Conservation (phyloP, 768 basidiomycete species). For the Auriscalpium vulgare region DNA sequence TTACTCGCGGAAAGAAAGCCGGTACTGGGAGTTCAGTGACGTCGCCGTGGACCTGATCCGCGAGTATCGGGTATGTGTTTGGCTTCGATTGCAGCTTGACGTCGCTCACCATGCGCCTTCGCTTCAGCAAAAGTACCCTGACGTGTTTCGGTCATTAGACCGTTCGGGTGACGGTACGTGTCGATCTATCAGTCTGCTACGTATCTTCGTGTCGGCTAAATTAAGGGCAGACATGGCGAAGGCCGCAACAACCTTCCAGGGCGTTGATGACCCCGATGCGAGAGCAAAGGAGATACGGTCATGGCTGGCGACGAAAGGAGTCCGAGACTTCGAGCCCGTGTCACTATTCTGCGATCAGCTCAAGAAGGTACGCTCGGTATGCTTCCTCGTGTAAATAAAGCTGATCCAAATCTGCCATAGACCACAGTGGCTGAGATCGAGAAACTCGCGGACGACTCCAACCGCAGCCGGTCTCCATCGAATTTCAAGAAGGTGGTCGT, state of each 20-base stretch:
- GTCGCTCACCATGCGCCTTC: background rate
- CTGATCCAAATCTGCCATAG: constrained; percentile 29
- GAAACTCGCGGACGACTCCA: constrained; percentile 60
- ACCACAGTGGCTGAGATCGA: constrained; percentile 77
- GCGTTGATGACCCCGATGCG: constrained; percentile 52
- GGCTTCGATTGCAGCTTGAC: background rate
- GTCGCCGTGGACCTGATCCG: constrained; percentile 73
- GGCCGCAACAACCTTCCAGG: constrained; percentile 51
- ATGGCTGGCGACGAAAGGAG: constrained; percentile 84
- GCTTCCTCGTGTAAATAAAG: background rate
- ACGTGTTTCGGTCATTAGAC: constrained; percentile 71
- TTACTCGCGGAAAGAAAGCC: constrained; percentile 78
- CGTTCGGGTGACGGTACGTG: constrained; percentile 59
- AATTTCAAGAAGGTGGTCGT: constrained; percentile 89
- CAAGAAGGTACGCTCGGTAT: constrained; percentile 51
- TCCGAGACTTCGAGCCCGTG: constrained; percentile 88
- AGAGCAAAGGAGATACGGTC: constrained; percentile 67
- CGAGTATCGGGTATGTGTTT: constrained; percentile 63
- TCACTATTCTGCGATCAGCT: constrained; percentile 89
- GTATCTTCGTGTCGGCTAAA: background rate
- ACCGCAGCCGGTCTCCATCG: constrained; percentile 45
- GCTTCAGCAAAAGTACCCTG: constrained; percentile 66
- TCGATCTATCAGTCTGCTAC: background rate
- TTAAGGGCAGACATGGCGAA: constrained; percentile 55
- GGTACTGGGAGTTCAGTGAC: constrained; percentile 90